These are phyloP conservation scores for Myotisia sp. DNA, from an alignment of 2,329 filamentous ascomycete genomes.

Conservation along the genomic window DNA sequence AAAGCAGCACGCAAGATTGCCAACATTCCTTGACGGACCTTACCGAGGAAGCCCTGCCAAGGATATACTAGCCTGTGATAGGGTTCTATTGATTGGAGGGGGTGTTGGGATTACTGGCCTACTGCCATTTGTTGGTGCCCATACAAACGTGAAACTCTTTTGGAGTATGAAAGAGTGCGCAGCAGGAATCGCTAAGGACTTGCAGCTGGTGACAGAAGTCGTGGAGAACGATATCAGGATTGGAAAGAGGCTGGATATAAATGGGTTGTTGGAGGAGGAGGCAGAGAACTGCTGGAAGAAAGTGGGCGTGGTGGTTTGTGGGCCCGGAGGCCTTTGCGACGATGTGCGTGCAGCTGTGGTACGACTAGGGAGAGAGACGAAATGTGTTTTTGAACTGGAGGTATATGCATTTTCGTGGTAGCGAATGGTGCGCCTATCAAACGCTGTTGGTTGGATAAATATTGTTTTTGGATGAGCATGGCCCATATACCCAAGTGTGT, in stretches of 20 bases:
- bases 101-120: slow-evolving; percentile 37
- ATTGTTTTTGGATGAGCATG: too few species aligned
- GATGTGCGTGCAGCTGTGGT: slow-evolving; percentile 19
- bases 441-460: too few species aligned
- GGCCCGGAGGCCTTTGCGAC: slow-evolving; percentile 30
- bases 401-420: slow-evolving; percentile 19
- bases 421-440: too few species aligned
- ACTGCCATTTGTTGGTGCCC: slow-evolving; percentile 22
- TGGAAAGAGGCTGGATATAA: slow-evolving; percentile 23
- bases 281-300: slow-evolving; percentile 16
- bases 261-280: slow-evolving; percentile 21
- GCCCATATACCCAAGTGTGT: too few species aligned
- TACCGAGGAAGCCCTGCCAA: slow-evolving; percentile 21
- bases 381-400: slow-evolving; percentile 16
- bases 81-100: slow-evolving; percentile 32
- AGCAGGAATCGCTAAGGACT: slow-evolving; percentile 18
- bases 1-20: slow-evolving; percentile 13
- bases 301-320: slow-evolving; percentile 30
- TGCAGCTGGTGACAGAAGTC: slow-evolving; percentile 15
- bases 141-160: slow-evolving; percentile 23
- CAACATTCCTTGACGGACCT: slow-evolving; percentile 29
- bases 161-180: slow-evolving; percentile 23
- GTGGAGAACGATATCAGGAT: slow-evolving; percentile 25
- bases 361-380: slow-evolving; percentile 4
- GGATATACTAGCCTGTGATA: slow-evolving; percentile 20